phyloP scores from a whole-genome alignment of 1,284 basidiomycete genomes.

The Papiliotrema laurentii region DNA sequence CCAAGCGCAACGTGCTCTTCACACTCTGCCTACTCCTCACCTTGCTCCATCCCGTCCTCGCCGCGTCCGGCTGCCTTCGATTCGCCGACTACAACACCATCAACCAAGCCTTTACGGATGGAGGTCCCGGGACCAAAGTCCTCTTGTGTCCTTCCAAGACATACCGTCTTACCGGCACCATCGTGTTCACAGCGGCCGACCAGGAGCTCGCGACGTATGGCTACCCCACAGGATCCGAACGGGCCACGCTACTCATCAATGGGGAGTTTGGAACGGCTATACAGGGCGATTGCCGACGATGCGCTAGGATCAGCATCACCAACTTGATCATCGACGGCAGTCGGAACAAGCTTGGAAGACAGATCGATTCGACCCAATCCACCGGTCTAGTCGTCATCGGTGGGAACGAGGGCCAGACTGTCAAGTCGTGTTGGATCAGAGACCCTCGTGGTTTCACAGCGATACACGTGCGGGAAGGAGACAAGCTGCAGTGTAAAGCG shows the following conservation, averaged over 20 bases:
- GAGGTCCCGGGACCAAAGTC: conserved; percentile 48
- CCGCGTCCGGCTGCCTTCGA: conserved; percentile 29
- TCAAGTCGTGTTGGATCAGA: conserved; percentile 32
- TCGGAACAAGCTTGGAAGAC: conserved; percentile 38
- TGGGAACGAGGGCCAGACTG: conserved; percentile 45
- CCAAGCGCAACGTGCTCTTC: conserved; percentile 10
- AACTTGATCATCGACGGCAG: conserved; percentile 47
- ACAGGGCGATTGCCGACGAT: conserved; percentile 49
- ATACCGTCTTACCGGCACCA: conserved; percentile 46
- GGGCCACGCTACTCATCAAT: conserved; percentile 46
- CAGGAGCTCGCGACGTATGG: conserved; percentile 52
- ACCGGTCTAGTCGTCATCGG: conserved; percentile 44
- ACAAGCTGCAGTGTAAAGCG: conserved; percentile 41
- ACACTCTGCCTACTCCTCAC: conserved; percentile 7
- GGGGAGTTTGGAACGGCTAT: conserved; percentile 38
- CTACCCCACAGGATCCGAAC: conserved; percentile 46
- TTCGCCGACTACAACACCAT: conserved; percentile 39
- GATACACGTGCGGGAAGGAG: conserved; percentile 47
- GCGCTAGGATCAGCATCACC: conserved; percentile 40
- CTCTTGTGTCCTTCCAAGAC: conserved; percentile 48
- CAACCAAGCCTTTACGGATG: conserved; percentile 43
- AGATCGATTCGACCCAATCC: conserved; percentile 17
- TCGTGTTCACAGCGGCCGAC: conserved; percentile 50
- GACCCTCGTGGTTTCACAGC: conserved; percentile 48
- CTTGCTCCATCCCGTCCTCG: conserved; percentile 8